phyloP scores from a whole-genome alignment of 1,284 basidiomycete genomes.

The Apiotrichum sp. region DNA sequence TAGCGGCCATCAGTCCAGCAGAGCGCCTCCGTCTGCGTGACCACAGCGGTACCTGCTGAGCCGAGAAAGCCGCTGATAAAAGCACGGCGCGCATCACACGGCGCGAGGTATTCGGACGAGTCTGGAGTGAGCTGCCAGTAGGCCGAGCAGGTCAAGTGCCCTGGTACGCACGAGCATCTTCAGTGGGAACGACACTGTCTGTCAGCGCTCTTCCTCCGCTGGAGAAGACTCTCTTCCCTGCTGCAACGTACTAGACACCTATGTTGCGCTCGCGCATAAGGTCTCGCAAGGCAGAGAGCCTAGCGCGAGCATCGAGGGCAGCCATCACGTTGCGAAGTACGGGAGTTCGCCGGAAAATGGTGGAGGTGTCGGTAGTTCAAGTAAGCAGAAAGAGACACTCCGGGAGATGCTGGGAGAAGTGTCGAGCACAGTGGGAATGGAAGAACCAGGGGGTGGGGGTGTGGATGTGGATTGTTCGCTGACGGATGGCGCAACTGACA shows the following conservation, averaged over 20 bases:
- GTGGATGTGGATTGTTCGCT: too few species aligned
- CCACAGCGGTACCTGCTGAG: conserved; percentile 79
- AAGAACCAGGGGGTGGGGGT: too few species aligned
- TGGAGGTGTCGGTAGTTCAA: background rate
- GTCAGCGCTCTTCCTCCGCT: conserved; percentile 3
- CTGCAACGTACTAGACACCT: conserved; percentile 15
- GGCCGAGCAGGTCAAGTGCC: background rate
- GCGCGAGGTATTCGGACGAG: conserved; percentile 81
- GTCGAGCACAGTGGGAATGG: too few species aligned
- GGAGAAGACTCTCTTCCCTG: background rate
- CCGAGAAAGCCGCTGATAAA: conserved; percentile 91
- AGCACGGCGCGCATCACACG: conserved; percentile 73
- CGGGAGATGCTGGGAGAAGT: background rate
- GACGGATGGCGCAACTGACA: too few species aligned
- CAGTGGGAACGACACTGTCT: conserved; percentile 64
- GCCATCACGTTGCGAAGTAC: conserved; percentile 8
- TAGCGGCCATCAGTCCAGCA: conserved; percentile 81
- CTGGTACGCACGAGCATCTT: conserved; percentile 69
- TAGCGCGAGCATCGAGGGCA: conserved; percentile 15
- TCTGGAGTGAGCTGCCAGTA: conserved; percentile 51
- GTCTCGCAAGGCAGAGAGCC: conserved; percentile 16
- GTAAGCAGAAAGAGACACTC: background rate
- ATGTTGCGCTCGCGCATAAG: conserved; percentile 22
- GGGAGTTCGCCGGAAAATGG: conserved; percentile 11
- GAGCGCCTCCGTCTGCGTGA: conserved; percentile 62